Evolutionary conservation across 2,329 filamentous ascomycete species (phyloP).

Genomic region (Penicillium sp.): DNA sequence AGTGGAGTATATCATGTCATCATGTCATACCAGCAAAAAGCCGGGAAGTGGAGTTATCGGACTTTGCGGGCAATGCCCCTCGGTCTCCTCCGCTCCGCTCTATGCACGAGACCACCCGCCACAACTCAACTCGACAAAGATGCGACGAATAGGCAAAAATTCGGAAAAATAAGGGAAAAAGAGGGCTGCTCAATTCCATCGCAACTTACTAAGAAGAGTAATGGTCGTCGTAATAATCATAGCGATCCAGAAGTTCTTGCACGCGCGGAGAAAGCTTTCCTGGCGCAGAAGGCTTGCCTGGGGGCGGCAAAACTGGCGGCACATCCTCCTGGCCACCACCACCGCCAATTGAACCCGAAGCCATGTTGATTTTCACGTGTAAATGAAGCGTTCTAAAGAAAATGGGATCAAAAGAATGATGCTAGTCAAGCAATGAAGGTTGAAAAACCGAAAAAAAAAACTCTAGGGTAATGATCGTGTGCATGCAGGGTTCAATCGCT

Average conservation of each 20-base stretch:
- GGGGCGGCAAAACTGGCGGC: neutral
- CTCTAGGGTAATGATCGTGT: neutral
- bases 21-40: neutral
- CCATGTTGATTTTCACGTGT: neutral
- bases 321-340: neutral
- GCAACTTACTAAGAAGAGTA: constrained; percentile 72
- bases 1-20: constrained; percentile 3
- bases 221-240: constrained; percentile 75
- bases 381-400: neutral
- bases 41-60: constrained; percentile 8
- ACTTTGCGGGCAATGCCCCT: neutral
- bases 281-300: constrained; percentile 44
- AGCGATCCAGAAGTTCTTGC: constrained; percentile 56
- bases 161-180: neutral
- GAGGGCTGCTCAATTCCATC: neutral
- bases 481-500: neutral
- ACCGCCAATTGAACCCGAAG: neutral
- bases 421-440: neutral
- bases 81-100: neutral
- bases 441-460: neutral
- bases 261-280: constrained; percentile 55
- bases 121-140: neutral
- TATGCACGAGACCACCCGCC: neutral
- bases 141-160: neutral
- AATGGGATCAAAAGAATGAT: neutral